Evolutionary conservation across 176 grass and related monocot genomes (phyloP), one percentile per base, ranked within the genome.

Genomic region (bread wheat (Triticum aestivum)): DNA sequence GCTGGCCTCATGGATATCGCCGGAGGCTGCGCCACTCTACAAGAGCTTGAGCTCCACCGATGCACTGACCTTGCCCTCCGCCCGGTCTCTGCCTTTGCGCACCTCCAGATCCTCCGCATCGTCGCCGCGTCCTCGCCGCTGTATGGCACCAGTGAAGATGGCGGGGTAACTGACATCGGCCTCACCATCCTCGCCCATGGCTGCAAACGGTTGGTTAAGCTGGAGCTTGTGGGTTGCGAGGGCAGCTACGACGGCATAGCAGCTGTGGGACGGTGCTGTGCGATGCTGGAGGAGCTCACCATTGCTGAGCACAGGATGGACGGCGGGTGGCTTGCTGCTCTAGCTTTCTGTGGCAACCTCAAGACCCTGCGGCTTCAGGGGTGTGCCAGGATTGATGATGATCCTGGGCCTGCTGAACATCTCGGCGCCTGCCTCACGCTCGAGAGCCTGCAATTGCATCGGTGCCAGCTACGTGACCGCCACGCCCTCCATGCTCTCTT

Each of bases 111-210:
- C 75, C 92, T 99, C 49, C 83, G 88, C 82, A 66, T 99, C 5
- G 97, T 94, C 1, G 94, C 92, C 0, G 85, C 89, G 0, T 69
- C 86, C 3, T 77, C 89, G 1, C 88, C 91, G 2, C 82, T 98
- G 3, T 98, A 96, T 27, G 65, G 86, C 29, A 34, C 78, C 1
- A 47, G 52, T 21, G 32, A 88, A 35, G 91, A 81, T 18, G 91
- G 90, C 0, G 90, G 91, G 1, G 92, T 99, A 73, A 99, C 97
- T 0, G 97, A 99, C 87, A 99, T 99, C 27, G 94, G 97, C 66
- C 93, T 98, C 82, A 98, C 97, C 13, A 96, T 98, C 44, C 94
- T 98, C 5, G 97, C 93, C n/a, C 94, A 98, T 8, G 97, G 94
- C 7, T 98, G 97, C 84, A 96, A 92, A 79, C 89, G 94, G 24